Conservation (phyloP, 352 stramenopile genomes). For the Pythium sp. region DNA sequence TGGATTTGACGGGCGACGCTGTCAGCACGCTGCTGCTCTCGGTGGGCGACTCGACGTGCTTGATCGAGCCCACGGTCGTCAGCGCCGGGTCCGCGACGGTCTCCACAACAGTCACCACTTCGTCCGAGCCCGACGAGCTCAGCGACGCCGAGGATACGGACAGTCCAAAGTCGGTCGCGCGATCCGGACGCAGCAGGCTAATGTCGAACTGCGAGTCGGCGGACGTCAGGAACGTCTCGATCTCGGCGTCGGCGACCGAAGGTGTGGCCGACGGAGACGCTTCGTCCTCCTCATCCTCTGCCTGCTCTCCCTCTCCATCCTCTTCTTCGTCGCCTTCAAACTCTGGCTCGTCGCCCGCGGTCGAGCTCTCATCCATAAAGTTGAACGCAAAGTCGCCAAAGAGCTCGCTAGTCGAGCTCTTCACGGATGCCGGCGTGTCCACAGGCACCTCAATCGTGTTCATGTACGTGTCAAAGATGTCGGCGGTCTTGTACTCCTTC, state of each 20-base stretch:
- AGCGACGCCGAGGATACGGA: slow-evolving; percentile 53
- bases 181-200: slow-evolving; percentile 61
- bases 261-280: slow-evolving; percentile 20
- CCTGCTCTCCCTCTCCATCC: slow-evolving; percentile 28
- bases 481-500: slow-evolving; percentile 72
- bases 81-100: slow-evolving; percentile 25
- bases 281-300: slow-evolving; percentile 25
- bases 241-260: slow-evolving; percentile 25
- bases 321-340: slow-evolving; percentile 28
- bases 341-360: slow-evolving; percentile 26
- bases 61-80: slow-evolving; percentile 5
- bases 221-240: slow-evolving; percentile 45
- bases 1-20: neutral
- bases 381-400: slow-evolving; percentile 87
- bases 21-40: neutral
- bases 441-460: slow-evolving; percentile 81
- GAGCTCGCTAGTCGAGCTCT: slow-evolving; percentile 63
- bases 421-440: slow-evolving; percentile 79
- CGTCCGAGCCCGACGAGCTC: slow-evolving; percentile 34
- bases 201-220: slow-evolving; percentile 72
- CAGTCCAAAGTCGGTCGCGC: slow-evolving; percentile 63
- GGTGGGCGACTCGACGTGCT: neutral
- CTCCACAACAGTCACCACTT: slow-evolving; percentile 30
- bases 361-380: slow-evolving; percentile 54
- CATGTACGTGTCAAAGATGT: slow-evolving; percentile 89